A percentile compares a stretch with the other conserved stretches of the same genome.
Conservation (phyloP, 2,329 filamentous ascomycete genomes). For the Aspergillus brunneoviolaceus region DNA sequence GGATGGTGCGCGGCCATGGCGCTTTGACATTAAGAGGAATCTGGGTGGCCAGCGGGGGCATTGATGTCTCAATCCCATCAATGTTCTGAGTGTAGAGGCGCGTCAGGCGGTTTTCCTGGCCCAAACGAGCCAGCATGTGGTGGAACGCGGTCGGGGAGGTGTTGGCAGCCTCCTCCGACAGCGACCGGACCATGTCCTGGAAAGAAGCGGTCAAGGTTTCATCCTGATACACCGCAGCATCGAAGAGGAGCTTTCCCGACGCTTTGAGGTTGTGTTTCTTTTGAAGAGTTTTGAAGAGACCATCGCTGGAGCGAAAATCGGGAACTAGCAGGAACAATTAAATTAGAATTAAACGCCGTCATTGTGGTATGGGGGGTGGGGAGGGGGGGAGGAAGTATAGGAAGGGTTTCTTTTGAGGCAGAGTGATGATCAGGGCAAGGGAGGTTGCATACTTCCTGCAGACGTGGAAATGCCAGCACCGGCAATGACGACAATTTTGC, state of each 20-base stretch:
- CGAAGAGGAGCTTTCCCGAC: slow-evolving; percentile 93
- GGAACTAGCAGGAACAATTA: slow-evolving; percentile 60
- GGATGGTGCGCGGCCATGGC: slow-evolving; percentile 90
- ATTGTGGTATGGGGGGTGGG: background rate
- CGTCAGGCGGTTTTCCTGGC: slow-evolving; percentile 80
- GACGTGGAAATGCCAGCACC: slow-evolving; percentile 97
- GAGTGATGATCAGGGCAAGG: slow-evolving; percentile 13
- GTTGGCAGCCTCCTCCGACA: slow-evolving; percentile 73
- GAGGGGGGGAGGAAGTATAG: background rate
- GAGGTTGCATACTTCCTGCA: slow-evolving; percentile 70
- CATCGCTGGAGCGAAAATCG: slow-evolving; percentile 89
- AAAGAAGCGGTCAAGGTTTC: slow-evolving; percentile 85
- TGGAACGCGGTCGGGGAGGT: slow-evolving; percentile 88
- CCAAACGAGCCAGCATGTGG: slow-evolving; percentile 85
- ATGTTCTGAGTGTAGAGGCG: slow-evolving; percentile 97
- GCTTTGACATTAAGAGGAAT: slow-evolving; percentile 81
- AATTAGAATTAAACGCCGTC: slow-evolving; percentile 2
- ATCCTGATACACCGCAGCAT: slow-evolving; percentile 95
- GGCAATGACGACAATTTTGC: slow-evolving; percentile 95
- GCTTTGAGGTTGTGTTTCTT: slow-evolving; percentile 87
- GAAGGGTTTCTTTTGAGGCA: background rate
- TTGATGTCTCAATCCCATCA: slow-evolving; percentile 84
- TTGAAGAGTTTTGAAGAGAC: slow-evolving; percentile 82
- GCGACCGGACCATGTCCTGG: slow-evolving; percentile 90
- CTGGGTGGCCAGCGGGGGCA: slow-evolving; percentile 75